A percentile compares a stretch with the other conserved stretches of the same genome.
Conservation (phyloP, 2,329 filamentous ascomycete species). For the Emmonsiellopsis sp. region DNA sequence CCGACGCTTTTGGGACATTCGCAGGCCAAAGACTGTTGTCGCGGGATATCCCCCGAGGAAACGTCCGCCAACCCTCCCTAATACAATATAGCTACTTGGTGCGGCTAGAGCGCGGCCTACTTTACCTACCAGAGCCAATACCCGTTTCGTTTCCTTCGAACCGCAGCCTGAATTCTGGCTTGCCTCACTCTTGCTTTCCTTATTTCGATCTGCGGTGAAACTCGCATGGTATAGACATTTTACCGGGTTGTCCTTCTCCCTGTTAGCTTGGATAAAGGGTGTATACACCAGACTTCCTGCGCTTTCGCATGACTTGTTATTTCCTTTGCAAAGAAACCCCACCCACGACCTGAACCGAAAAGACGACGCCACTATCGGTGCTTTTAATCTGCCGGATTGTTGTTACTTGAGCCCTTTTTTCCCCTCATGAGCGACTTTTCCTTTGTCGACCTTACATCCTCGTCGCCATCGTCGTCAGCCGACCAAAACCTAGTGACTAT, state of each 20-base stretch:
- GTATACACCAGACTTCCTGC: neutral
- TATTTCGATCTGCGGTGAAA: neutral
- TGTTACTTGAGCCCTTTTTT: neutral
- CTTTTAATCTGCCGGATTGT: neutral
- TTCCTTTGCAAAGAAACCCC: neutral
- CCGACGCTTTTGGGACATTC: neutral
- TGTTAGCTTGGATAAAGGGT: neutral
- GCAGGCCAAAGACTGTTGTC: neutral
- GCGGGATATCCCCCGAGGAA: neutral
- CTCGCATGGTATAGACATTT: neutral
- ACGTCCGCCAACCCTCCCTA: neutral
- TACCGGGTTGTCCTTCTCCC: neutral
- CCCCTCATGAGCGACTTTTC: constrained; percentile 5
- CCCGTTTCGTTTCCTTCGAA: neutral
- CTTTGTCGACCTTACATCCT: constrained; percentile 10
- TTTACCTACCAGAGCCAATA: neutral
- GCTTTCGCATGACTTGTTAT: neutral
- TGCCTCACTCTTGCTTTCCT: neutral
- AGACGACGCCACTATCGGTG: neutral
- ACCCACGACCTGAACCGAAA: neutral
- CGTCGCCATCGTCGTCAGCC: neutral
- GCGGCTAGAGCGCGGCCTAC: neutral
- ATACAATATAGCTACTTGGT: neutral
- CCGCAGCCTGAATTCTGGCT: neutral
- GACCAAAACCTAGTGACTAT: neutral